Base-by-base conservation (phyloP, 2,329 filamentous ascomycete genomes). In the Fusarium sarcochroum region DNA sequence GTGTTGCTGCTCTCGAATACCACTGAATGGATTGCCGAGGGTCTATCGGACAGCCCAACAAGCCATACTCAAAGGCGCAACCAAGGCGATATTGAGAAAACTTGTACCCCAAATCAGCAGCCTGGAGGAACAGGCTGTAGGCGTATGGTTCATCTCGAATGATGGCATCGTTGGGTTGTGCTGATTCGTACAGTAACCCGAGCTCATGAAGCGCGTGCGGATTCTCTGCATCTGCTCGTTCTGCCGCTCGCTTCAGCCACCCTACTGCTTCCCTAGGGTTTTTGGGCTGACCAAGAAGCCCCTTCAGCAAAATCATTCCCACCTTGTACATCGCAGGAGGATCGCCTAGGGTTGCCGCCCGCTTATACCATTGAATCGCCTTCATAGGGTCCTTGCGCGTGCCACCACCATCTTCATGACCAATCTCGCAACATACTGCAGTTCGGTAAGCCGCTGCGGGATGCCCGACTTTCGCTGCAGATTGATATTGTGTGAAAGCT, bases 251-350 rank as follows among this genome's bases (percentile, higher is more conserved):
- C 82, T 97, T 97, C 53, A 99, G 86, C 94, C 96, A 98, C 21
- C 89, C 90, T 23, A 98, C 88, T 18, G 94, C 94, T 80, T 98
- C 96, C 42, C 91, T 87, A 4, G 93, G 88, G 75, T 97, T 97
- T 75, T 85, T 89, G 23, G 86, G 87, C 77, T 98, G 94, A 6
- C 94, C 94, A n/a, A 99, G 86, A 27, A 98, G 85, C 13, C 95
- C 96, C 79, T 98, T 98, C 55, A 98, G 87, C 65, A 93, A 83
- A 70, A 99, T 97, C 91, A 98, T 97, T 60, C 96, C 96, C 80
- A 98, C 90, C 80, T 99, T 99, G 83, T 98, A 99, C 93, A 98
- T 97, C 30, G 94, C 96, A 1, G 95, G 92, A 3, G 92, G 91
- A 75, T 99, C 95, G 5, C 96, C 95, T 4, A 98, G 85, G 14